Evolutionary conservation across 176 grass and related monocot genomes (phyloP).

Genomic region (Lolium rigidum): DNA sequence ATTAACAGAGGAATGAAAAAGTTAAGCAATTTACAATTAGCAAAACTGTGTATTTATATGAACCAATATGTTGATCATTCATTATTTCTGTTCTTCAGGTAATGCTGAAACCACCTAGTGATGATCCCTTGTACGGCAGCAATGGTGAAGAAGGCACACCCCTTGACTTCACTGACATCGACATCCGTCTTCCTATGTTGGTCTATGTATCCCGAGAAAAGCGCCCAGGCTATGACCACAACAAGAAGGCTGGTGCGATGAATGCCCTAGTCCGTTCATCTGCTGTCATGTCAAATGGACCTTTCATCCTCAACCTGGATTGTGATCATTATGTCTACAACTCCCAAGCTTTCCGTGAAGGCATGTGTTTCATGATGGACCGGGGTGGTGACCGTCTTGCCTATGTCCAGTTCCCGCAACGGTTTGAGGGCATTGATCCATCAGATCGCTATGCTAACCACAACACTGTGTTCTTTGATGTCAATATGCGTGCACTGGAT

Average conservation of each 20-base stretch:
- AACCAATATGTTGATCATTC: too few relatives aligned
- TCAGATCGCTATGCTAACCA: slow-evolving; percentile 98
- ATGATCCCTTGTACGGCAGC: slow-evolving; percentile 73
- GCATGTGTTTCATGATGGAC: slow-evolving; percentile 99
- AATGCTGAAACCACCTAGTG: slow-evolving; percentile 94
- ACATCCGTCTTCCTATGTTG: slow-evolving; percentile 91
- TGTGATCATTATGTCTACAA: slow-evolving; percentile 99
- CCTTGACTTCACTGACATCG: slow-evolving; percentile 81
- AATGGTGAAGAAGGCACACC: slow-evolving; percentile 61
- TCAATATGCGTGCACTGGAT: slow-evolving; percentile 92
- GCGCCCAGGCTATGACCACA: slow-evolving; percentile 97
- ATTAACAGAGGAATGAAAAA: background rate
- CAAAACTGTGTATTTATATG: background rate
- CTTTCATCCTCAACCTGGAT: slow-evolving; percentile 98
- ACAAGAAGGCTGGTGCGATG: slow-evolving; percentile 99
- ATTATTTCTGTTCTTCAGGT: slow-evolving; percentile 56
- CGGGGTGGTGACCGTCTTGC: slow-evolving; percentile 91
- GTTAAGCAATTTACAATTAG: background rate
- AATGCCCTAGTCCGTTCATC: slow-evolving; percentile 93
- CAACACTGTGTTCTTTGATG: slow-evolving; percentile 98
- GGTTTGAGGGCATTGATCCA: slow-evolving; percentile 98
- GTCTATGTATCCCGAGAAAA: slow-evolving; percentile 97
- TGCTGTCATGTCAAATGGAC: slow-evolving; percentile 99
- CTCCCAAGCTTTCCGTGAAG: slow-evolving; percentile 91
- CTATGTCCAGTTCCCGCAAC: slow-evolving; percentile 95